phyloP scores from a whole-genome alignment of 352 stramenopile genomes.

The Phytophthora europaea region DNA sequence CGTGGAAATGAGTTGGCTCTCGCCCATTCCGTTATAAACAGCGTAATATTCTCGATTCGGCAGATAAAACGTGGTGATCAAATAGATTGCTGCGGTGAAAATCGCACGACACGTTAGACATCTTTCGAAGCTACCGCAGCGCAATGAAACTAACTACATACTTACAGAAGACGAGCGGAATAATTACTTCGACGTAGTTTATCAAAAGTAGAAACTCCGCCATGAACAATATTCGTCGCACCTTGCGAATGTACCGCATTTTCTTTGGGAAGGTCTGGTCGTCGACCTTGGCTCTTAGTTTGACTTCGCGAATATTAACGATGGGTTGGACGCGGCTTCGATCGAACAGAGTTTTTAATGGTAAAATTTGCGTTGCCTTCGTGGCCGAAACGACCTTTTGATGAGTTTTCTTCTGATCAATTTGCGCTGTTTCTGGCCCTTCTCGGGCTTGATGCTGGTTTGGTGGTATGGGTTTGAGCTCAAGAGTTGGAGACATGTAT shows the following conservation, averaged over 20 bases:
- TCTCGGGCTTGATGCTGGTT: background rate
- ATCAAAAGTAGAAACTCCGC: slow-evolving; percentile 26
- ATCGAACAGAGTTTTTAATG: slow-evolving; percentile 1
- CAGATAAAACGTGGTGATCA: slow-evolving; percentile 13
- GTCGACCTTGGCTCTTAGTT: background rate
- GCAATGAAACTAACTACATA: background rate
- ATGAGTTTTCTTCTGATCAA: background rate
- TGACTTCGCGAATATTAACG: background rate
- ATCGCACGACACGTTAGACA: background rate
- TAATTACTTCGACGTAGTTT: slow-evolving; percentile 35
- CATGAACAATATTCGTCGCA: slow-evolving; percentile 22
- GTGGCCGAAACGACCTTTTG: background rate
- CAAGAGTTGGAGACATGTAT: background rate
- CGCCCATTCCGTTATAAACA: slow-evolving; percentile 1
- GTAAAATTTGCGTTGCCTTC: background rate
- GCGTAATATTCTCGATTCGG: slow-evolving; percentile 29
- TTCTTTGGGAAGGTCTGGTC: background rate
- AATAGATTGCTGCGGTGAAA: slow-evolving; percentile 10
- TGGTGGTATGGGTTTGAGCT: background rate
- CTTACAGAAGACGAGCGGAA: slow-evolving; percentile 31
- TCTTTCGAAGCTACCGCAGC: background rate
- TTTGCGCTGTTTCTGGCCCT: background rate
- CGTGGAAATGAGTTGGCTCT: slow-evolving; percentile 6
- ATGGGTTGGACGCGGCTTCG: slow-evolving; percentile 5
- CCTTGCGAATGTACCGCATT: background rate